Conservation (phyloP, 257 asterid species). For the Sherardia arvensis region DNA sequence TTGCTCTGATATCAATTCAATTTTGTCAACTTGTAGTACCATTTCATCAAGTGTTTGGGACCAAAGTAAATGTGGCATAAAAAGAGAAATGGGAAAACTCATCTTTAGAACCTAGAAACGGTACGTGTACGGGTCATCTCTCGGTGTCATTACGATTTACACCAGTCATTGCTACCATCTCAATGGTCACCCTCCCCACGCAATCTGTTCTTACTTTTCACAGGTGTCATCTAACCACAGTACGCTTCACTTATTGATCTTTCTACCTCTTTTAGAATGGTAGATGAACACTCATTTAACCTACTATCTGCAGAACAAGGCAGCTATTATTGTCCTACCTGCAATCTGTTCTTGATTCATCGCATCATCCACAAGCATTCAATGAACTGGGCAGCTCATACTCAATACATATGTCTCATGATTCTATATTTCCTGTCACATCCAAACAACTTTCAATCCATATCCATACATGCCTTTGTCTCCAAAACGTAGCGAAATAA, state of each 20-base stretch:
- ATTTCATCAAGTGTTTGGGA: no score
- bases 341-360: not conserved
- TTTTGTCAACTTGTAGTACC: no score
- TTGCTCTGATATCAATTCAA: no score
- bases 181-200: not conserved
- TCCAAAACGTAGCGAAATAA: not conserved
- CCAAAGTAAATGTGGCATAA: no score
- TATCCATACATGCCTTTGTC: not conserved
- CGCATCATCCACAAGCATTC: not conserved
- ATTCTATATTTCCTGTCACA: not conserved
- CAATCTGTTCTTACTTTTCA: not conserved
- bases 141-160: not conserved
- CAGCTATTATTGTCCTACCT: not conserved
- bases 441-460: not conserved
- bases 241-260: not conserved
- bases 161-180: not conserved
- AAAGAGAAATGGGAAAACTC: no score
- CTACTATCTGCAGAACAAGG: not conserved
- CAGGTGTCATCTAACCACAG: not conserved
- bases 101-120: no score
- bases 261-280: not conserved
- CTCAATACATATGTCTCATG: not conserved
- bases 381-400: slow-evolving; percentile 1
- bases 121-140: not conserved
- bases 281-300: not conserved